These are phyloP conservation scores for Wickerhamiella cacticola DNA, from an alignment of 805 yeast genomes.

Conservation along the genomic window DNA sequence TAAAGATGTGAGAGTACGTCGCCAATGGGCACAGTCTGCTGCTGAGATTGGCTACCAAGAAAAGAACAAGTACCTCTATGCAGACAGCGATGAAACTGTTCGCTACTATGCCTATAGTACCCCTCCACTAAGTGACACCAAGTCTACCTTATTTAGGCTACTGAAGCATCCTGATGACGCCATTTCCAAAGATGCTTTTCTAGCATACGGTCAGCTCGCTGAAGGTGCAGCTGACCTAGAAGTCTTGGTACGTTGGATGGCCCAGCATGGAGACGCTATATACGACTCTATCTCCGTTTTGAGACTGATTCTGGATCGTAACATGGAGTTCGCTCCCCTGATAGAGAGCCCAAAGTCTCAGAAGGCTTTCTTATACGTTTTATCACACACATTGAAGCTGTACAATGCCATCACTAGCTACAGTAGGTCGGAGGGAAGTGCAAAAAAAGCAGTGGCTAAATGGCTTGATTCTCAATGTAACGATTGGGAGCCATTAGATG, in stretches of 20 bases:
- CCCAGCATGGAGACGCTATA: not conserved
- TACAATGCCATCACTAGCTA: not conserved
- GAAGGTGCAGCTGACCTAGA: not conserved
- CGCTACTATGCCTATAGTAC: not conserved
- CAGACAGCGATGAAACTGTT: not conserved
- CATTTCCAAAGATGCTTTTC: not conserved
- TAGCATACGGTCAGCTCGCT: not conserved
- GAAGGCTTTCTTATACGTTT: not conserved
- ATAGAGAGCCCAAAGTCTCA: not conserved
- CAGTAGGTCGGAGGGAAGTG: not conserved
- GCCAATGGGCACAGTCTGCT: slow-evolving; percentile 7
- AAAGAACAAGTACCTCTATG: not conserved
- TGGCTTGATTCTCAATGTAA: not conserved
- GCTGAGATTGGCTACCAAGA: not conserved
- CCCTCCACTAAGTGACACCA: not conserved
- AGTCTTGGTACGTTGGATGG: not conserved
- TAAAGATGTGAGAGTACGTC: slow-evolving; percentile 3
- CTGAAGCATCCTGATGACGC: not conserved
- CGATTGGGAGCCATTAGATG: not conserved
- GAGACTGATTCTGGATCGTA: not conserved
- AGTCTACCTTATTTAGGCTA: not conserved
- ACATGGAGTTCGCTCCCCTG: not conserved
- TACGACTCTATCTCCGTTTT: not conserved
- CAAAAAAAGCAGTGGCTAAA: not conserved
- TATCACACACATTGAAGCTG: not conserved